phyloP scores from a whole-genome alignment of 768 basidiomycete genomes.

The Suillus alpinus region DNA sequence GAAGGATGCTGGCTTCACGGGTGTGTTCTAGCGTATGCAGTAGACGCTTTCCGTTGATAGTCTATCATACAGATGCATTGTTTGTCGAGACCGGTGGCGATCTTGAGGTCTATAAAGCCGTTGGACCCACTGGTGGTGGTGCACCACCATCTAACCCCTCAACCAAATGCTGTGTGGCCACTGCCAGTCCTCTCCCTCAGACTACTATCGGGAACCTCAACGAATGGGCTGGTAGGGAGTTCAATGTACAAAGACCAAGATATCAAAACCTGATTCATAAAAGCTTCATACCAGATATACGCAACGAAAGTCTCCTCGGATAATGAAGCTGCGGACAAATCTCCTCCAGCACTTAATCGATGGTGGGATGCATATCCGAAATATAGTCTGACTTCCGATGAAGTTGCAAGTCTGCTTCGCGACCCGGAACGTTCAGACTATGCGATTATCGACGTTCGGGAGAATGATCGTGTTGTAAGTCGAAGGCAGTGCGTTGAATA shows the following conservation, averaged over 20 bases:
- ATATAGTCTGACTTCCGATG: conserved; percentile 29
- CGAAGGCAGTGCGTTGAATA: background rate
- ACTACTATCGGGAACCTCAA: conserved; percentile 36
- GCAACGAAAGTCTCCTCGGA: conserved; percentile 35
- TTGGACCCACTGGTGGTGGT: conserved; percentile 17
- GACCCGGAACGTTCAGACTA: conserved; percentile 23
- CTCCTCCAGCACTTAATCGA: conserved; percentile 29
- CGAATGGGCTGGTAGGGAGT: conserved; percentile 40
- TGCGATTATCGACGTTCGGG: conserved; percentile 50
- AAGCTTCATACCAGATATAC: conserved; percentile 48
- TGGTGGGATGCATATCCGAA: conserved; percentile 59
- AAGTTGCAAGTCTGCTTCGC: conserved; percentile 34
- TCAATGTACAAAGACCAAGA: background rate
- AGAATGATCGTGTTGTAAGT: conserved; percentile 44
- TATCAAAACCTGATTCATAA: conserved; percentile 1
- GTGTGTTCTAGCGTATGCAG: conserved; percentile 20
- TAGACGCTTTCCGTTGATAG: background rate
- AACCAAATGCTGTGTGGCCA: conserved; percentile 4
- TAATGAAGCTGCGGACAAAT: background rate
- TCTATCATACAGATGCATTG: conserved; percentile 32
- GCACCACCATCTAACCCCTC: conserved; percentile 6
- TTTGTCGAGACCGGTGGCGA: conserved; percentile 43
- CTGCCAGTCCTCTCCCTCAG: background rate
- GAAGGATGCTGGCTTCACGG: conserved; percentile 38
- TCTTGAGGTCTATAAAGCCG: conserved; percentile 34